Percentiles rank a stretch among this genome's conserved stretches.
These are phyloP conservation scores for Chaetomium fimeti DNA, from an alignment of 495 filamentous ascomycete genomes.

Conservation along the genomic window DNA sequence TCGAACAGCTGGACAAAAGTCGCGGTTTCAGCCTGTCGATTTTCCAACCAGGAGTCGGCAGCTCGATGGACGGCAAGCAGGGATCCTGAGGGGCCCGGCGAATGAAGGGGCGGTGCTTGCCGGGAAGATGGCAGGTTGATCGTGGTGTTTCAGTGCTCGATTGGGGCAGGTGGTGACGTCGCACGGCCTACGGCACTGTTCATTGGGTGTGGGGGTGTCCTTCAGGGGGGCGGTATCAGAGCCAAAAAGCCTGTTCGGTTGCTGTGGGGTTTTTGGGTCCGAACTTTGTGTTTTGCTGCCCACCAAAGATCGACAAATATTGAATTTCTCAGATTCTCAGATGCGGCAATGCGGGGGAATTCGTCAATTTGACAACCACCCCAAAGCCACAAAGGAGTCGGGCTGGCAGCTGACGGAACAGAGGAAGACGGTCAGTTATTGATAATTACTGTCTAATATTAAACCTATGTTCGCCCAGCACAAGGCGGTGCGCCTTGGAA, in stretches of 20 bases:
- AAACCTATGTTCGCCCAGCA: background rate
- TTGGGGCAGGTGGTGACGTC: conserved; percentile 27
- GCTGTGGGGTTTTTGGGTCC: conserved; percentile 12
- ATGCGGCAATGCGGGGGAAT: background rate
- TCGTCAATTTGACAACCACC: background rate
- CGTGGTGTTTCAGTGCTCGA: conserved; percentile 33
- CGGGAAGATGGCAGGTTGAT: conserved; percentile 30
- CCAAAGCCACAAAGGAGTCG: background rate
- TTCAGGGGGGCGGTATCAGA: conserved; percentile 22
- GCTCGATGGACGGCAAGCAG: conserved; percentile 31
- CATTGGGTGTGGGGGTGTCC: conserved; percentile 28
- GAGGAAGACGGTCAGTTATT: background rate
- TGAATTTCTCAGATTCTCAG: background rate
- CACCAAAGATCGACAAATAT: background rate
- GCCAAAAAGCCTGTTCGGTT: conserved; percentile 21
- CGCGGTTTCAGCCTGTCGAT: conserved; percentile 34
- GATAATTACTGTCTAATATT: background rate
- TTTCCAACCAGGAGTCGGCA: conserved; percentile 31
- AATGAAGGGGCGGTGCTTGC: conserved; percentile 36
- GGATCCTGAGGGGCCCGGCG: conserved; percentile 25
- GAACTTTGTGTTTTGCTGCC: background rate
- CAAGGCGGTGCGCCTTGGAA: conserved; percentile 23
- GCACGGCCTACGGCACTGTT: conserved; percentile 14
- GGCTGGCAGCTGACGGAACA: background rate
- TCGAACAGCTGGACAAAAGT: conserved; percentile 29